Percentiles rank a stretch among this genome's conserved stretches.
These are phyloP conservation scores for Pythium rhizo-oryzae DNA, from an alignment of 352 stramenopile species.

Conservation along the genomic window DNA sequence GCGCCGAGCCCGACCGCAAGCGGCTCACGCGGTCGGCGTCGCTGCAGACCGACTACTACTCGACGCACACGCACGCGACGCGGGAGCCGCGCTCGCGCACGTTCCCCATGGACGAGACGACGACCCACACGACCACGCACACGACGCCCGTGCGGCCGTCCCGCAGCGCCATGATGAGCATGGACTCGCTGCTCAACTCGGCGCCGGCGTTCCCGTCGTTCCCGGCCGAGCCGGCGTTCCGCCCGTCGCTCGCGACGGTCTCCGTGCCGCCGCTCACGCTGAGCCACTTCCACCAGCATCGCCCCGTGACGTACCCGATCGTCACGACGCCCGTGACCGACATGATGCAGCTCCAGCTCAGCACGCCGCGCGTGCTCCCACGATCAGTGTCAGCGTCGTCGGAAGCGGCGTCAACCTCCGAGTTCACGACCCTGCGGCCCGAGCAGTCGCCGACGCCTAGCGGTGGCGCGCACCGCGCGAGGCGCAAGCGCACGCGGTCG, in stretches of 20 bases:
- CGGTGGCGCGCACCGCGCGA: constrained; percentile 8
- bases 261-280: constrained; percentile 11
- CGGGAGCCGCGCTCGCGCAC: constrained; percentile 21
- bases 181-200: constrained; percentile 29
- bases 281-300: constrained; percentile 2
- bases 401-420: constrained; percentile 22
- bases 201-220: not conserved
- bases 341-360: constrained; percentile 76
- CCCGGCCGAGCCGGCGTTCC: not conserved
- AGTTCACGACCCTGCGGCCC: constrained; percentile 3
- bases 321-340: constrained; percentile 67
- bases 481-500: constrained; percentile 75
- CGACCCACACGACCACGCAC: not conserved
- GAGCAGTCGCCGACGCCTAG: not conserved
- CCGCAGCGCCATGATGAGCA: constrained; percentile 22
- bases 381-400: constrained; percentile 33
- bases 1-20: constrained; percentile 60
- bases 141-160: not conserved
- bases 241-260: constrained; percentile 16
- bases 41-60: constrained; percentile 79
- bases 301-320: constrained; percentile 25
- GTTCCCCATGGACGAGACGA: constrained; percentile 16
- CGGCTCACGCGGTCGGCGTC: constrained; percentile 69
- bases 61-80: constrained; percentile 22
- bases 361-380: constrained; percentile 39